Conservation (phyloP, 305 asterid species). For the Nicotiana rustica region DNA sequence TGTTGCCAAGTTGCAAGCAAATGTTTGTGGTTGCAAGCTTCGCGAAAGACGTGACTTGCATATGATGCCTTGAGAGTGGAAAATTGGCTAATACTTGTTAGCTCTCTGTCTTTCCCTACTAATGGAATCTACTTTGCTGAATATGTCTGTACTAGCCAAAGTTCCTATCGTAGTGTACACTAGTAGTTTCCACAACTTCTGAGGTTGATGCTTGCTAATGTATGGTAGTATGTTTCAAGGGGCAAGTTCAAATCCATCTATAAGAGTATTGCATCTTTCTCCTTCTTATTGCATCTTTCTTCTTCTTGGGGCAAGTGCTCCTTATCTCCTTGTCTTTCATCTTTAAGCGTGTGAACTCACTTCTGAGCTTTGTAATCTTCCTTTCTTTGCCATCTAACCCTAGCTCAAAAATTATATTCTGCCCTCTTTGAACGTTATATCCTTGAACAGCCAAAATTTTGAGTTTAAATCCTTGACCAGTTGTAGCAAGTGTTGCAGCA, state of each 20-base stretch:
- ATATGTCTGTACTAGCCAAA: neutral
- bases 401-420: neutral
- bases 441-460: conserved; percentile 12
- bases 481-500: conserved; percentile 12
- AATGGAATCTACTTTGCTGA: neutral
- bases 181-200: neutral
- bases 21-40: conserved; percentile 20
- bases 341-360: conserved; percentile 14
- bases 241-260: neutral
- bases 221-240: neutral
- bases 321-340: neutral
- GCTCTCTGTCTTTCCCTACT: conserved; percentile 4
- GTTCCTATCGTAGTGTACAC: neutral
- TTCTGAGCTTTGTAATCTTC: neutral
- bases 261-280: neutral
- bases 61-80: conserved; percentile 22
- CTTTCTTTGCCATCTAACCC: neutral
- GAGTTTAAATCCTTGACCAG: neutral
- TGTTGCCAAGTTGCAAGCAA: too few relatives aligned
- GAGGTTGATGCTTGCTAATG: neutral
- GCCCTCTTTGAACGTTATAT: neutral
- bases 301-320: neutral
- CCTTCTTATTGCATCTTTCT: neutral
- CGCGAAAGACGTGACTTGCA: neutral
- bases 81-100: conserved; percentile 12